Evolutionary conservation across 495 filamentous ascomycete genomes (phyloP), one percentile per base, ranked within the genome.

Genomic region (Penicillium bovifimosum): DNA sequence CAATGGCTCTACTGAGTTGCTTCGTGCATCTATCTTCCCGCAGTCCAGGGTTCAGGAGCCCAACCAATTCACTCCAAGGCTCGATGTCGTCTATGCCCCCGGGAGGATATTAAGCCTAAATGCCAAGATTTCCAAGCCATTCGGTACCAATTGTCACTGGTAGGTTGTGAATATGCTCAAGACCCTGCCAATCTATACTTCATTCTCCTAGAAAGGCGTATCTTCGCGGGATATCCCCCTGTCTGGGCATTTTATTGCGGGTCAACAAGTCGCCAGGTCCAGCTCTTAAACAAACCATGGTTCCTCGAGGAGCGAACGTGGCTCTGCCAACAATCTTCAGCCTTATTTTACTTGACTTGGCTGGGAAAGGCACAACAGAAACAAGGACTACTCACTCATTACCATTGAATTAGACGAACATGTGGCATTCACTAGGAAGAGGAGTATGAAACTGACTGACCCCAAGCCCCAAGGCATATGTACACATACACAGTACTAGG

Each of bases 91-190:
- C 20, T 18, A 41, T 17, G 39, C 26, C 26, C 16, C 49, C 28
- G 41, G 43, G 52, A 49, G 50, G 27, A 62, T 64, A 59, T 50
- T 62, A 64, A 64, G 62, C 62, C 59, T 62, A 41, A 28, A 49
- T 47, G 62, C 62, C 59, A 64, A 64, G 61, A 41, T 9, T 20
- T 35, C 52, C 45, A 60, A 58, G 52, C 46, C 34, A 29, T 50
- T 43, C 49, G 44, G 52, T 55, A 52, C 41, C 52, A 54, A 56
- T 59, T 48, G 14, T 53, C 46, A 50, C 52, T 58, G 43, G 48
- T 38, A 20, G 33, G 48, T 38, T 28, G 33, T 17, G 32, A 58
- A n/a, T 36, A n/a, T 45, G 33, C 27, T 42, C 55, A 40, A 35
- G 20, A 31, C 14, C 24, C 32, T 61, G 49, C 49, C 28, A 55